phyloP scores from a whole-genome alignment of 805 yeast species.

The Suhomyces canberraensis region DNA sequence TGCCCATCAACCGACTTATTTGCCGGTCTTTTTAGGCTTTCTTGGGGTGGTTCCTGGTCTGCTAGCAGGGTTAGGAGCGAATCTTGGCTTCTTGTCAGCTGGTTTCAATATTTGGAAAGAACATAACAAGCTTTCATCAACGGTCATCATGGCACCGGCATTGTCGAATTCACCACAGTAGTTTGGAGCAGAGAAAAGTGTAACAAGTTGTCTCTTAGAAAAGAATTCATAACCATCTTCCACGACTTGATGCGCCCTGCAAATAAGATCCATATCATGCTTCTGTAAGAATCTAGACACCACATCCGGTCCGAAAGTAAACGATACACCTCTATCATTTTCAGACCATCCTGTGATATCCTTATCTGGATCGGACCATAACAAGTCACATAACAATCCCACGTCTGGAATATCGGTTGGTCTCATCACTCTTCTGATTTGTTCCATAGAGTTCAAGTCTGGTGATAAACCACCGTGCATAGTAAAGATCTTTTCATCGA shows the following conservation, averaged over 20 bases:
- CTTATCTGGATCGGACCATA: conserved; percentile 99
- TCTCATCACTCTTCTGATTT: conserved; percentile 97
- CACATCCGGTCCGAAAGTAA: conserved; percentile 99
- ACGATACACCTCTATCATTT: conserved; percentile 97
- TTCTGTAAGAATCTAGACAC: conserved; percentile 93
- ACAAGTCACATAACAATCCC: conserved; percentile 90
- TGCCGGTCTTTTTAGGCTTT: conserved; percentile 50
- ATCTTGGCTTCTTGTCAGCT: conserved; percentile 89
- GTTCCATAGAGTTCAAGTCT: conserved; percentile 96
- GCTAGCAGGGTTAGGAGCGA: conserved; percentile 41
- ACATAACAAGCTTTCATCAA: conserved; percentile 92
- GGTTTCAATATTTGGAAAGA: conserved; percentile 97
- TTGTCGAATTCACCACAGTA: conserved; percentile 99
- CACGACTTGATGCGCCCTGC: conserved; percentile 98
- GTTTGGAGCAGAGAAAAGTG: conserved; percentile 94
- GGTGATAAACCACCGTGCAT: conserved; percentile 99
- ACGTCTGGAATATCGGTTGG: conserved; percentile 99
- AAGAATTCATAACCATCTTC: conserved; percentile 99
- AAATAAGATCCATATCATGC: conserved; percentile 96
- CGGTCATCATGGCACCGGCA: conserved; percentile 99
- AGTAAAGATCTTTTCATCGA: conserved; percentile 95
- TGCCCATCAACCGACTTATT: conserved; percentile 23
- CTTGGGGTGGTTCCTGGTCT: conserved; percentile 61
- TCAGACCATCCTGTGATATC: conserved; percentile 99
- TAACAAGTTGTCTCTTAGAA: conserved; percentile 91